A percentile compares a stretch with the other conserved stretches of the same genome.
phyloP scores from a whole-genome alignment of 2,329 filamentous ascomycete species.

The Cladorrhinum sp. region DNA sequence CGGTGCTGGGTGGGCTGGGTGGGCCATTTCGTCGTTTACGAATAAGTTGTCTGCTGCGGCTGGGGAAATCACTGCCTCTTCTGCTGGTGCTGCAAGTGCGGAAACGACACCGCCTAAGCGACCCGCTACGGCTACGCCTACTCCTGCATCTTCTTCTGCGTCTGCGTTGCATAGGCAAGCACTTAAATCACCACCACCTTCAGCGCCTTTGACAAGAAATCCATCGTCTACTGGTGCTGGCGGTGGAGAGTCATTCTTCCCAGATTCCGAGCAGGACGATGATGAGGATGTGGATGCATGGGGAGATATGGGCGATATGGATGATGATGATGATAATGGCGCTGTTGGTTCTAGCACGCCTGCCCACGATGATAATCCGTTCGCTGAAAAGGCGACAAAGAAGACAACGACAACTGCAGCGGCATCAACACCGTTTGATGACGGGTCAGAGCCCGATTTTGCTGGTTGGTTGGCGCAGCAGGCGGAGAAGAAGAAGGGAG shows the following conservation, averaged over 20 bases:
- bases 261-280: constrained; percentile 49
- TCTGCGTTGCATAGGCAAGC: constrained; percentile 60
- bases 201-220: constrained; percentile 43
- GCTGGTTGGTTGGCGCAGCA: constrained; percentile 92
- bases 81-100: constrained; percentile 39
- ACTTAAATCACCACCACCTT: constrained; percentile 49
- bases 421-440: constrained; percentile 61
- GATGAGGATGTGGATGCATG: constrained; percentile 70
- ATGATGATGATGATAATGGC: constrained; percentile 37
- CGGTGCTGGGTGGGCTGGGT: constrained; percentile 78
- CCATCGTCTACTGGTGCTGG: constrained; percentile 42
- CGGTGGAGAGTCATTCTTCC: constrained; percentile 47
- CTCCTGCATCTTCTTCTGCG: constrained; percentile 41
- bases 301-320: constrained; percentile 64
- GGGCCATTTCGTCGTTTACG: constrained; percentile 98
- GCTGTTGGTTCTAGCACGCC: constrained; percentile 33
- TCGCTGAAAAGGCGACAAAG: constrained; percentile 28
- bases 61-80: constrained; percentile 72
- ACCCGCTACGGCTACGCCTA: constrained; percentile 35
- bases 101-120: constrained; percentile 35
- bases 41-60: constrained; percentile 84
- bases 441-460: constrained; percentile 89
- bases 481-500: constrained; percentile 64
- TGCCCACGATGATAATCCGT: constrained; percentile 35
- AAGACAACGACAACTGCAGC: constrained; percentile 7